A percentile compares a stretch with the other conserved stretches of the same genome.
Conservation (phyloP, 1,284 basidiomycete genomes). For the Ustilago bromivora region DNA sequence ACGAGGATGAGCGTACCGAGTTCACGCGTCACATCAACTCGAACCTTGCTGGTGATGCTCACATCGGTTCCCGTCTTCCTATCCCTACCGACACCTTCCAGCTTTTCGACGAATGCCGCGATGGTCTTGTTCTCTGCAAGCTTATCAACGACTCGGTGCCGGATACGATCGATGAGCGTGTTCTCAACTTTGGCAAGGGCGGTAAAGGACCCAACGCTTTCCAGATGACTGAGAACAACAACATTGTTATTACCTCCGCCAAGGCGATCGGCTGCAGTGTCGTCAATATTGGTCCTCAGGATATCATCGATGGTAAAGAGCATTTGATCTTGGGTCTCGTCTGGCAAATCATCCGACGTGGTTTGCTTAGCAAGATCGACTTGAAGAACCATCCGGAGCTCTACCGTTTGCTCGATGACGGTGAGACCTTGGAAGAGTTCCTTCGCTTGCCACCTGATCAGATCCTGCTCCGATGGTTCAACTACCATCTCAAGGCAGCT, state of each 20-base stretch:
- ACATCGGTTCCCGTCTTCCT: constrained; percentile 84
- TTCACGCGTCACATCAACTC: constrained; percentile 98
- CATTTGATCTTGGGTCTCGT: constrained; percentile 98
- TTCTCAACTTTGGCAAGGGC: constrained; percentile 78
- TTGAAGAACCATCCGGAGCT: constrained; percentile 98
- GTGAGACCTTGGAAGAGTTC: constrained; percentile 95
- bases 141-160: constrained; percentile 99
- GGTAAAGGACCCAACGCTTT: constrained; percentile 81
- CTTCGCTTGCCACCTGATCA: constrained; percentile 94
- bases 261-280: constrained; percentile 98
- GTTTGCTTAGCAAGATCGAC: constrained; percentile 92
- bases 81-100: constrained; percentile 99
- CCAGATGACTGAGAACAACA: constrained; percentile 99
- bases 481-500: constrained; percentile 96
- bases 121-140: constrained; percentile 96
- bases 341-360: constrained; percentile 97
- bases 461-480: constrained; percentile 96
- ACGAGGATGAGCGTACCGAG: constrained; percentile 93
- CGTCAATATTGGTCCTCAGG: constrained; percentile 95
- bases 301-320: constrained; percentile 92
- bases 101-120: constrained; percentile 93
- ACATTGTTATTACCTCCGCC: constrained; percentile 97
- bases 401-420: constrained; percentile 94
- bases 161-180: constrained; percentile 98
- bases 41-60: constrained; percentile 88